Evolutionary conservation across 176 grass and related monocot species (phyloP), one percentile per base, ranked within the genome.

Genomic region (Paspalum notatum): DNA sequence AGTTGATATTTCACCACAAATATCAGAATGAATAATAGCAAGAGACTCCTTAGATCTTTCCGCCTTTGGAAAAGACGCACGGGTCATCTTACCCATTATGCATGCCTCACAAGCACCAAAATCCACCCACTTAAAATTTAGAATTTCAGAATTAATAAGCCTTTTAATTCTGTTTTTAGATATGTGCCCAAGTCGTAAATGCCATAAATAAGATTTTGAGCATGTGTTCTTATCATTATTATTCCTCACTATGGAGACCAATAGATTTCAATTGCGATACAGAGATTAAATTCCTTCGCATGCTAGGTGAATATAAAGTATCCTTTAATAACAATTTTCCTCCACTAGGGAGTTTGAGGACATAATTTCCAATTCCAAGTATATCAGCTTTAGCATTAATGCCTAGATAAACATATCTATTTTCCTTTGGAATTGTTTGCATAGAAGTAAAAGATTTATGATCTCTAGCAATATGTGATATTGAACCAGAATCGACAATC

Each of bases 61-160:
- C n/a, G n/a, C n/a, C n/a, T n/a, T n/a, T n/a, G n/a, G n/a, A n/a
- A n/a, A n/a, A n/a, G n/a, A n/a, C n/a, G n/a, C n/a, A n/a, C n/a
- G n/a, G n/a, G n/a, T n/a, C n/a, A n/a, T n/a, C n/a, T n/a, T n/a
- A n/a, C n/a, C n/a, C n/a, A n/a, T n/a, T n/a, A n/a, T 43, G 20
- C 37, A 66, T 66, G 64, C 64, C 39, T 66, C 64, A 66, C 39
- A 43, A n/a, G 63, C 20, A 8, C 39, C 65, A 67, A 43, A 67
- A 67, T 67, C 40, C 41, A 22, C 9, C 66, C 66, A 81, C 79
- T 81, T 81, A 48, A 32, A 71, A 2, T 81, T 60, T 4, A 71
- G 12, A 81, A 71, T 81, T 71, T 17, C 54, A 71, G 24, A 81
- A 81, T 6, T 81, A 81, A 81, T 72, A 22, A 81, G 7, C 12